Evolutionary conservation across 805 yeast species (phyloP).

Genomic region (Candida sphagnicola): DNA sequence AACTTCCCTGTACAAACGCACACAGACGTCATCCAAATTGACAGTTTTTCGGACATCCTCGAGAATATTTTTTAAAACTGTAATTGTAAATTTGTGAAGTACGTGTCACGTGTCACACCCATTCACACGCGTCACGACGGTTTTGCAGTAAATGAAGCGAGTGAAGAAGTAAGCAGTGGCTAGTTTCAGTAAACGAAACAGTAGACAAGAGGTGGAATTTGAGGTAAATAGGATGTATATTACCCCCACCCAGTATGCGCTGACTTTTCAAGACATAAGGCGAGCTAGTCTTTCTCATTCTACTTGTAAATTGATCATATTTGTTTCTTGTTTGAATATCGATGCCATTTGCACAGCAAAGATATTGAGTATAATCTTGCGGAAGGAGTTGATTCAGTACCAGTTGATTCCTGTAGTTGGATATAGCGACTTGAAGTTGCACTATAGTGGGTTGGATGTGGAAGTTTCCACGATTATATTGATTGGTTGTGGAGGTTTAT

Average conservation of each 20-base stretch:
- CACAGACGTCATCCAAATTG: no score
- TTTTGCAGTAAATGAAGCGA: no score
- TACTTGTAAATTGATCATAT: conserved; percentile 82
- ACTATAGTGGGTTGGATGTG: conserved; percentile 61
- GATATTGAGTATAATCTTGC: conserved; percentile 64
- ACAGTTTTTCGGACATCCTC: no score
- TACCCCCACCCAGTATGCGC: conserved; percentile 62
- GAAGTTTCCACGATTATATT: conserved; percentile 74
- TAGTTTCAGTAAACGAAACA: no score
- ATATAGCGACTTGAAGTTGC: conserved; percentile 67
- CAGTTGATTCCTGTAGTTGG: conserved; percentile 94
- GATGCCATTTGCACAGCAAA: conserved; percentile 91
- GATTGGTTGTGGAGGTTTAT: conserved; percentile 91
- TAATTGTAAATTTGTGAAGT: no score
- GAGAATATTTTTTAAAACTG: no score
- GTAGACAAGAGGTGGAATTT: no score
- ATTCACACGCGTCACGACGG: no score
- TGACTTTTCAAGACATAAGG: conserved; percentile 64
- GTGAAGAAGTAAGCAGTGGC: no score
- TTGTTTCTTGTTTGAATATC: conserved; percentile 85
- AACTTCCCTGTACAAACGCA: no score
- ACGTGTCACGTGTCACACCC: no score
- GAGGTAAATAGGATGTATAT: conserved; percentile 57
- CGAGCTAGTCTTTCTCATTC: conserved; percentile 81
- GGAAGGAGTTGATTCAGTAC: conserved; percentile 79